A percentile compares a stretch with the other conserved stretches of the same genome.
Conservation (phyloP, 345 rosid genomes). For the Citrus inodora region DNA sequence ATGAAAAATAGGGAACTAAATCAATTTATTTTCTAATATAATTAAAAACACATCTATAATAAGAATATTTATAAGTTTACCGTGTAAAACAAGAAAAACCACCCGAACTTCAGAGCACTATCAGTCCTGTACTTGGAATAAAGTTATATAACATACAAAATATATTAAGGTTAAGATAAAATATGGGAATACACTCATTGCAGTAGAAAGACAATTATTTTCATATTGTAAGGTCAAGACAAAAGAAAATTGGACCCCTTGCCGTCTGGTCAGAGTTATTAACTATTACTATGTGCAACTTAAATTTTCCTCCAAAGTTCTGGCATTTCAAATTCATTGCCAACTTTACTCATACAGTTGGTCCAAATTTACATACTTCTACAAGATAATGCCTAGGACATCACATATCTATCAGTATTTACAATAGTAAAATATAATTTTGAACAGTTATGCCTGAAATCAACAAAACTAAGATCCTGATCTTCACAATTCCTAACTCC, state of each 20-base stretch:
- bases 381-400: background rate
- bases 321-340: background rate
- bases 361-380: background rate
- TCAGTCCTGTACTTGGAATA: slow-evolving; percentile 68
- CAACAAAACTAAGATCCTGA: slow-evolving; percentile 1
- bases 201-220: background rate
- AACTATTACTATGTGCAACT: background rate
- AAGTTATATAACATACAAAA: background rate
- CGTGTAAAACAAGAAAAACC: slow-evolving; percentile 77
- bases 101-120: slow-evolving; percentile 92
- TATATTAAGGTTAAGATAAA: background rate
- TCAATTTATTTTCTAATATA: slow-evolving; percentile 11
- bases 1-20: slow-evolving; percentile 19
- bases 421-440: background rate
- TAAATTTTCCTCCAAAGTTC: background rate
- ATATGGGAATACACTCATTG: background rate
- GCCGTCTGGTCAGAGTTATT: background rate
- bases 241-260: background rate
- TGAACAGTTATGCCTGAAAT: background rate
- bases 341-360: background rate
- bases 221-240: background rate
- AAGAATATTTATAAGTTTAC: slow-evolving; percentile 39
- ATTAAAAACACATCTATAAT: background rate
- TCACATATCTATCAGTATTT: background rate
- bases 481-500: background rate